Evolutionary conservation across 169 alveolate genomes (phyloP).

Genomic region (Cryptosporidium viatorum): DNA sequence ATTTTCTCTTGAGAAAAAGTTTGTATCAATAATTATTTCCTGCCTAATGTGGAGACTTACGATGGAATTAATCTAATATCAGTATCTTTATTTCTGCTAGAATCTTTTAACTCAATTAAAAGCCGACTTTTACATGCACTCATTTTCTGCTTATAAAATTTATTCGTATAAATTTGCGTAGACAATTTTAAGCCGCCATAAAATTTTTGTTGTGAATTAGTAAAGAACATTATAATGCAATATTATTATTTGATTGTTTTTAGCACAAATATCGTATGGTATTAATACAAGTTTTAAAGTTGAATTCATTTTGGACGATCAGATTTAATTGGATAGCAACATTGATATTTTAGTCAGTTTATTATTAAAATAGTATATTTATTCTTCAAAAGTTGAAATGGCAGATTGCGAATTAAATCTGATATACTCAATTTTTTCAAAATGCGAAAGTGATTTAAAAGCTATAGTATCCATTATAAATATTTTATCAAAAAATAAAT

Average conservation of each 20-base stretch:
- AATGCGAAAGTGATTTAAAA: slow-evolving; percentile 9
- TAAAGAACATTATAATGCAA: background rate
- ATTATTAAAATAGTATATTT: background rate
- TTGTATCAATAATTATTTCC: background rate
- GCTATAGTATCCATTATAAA: background rate
- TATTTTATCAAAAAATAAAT: slow-evolving; percentile 1
- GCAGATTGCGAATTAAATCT: slow-evolving; percentile 10
- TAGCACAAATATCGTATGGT: background rate
- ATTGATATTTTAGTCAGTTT: too few species aligned
- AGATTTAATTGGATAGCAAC: background rate
- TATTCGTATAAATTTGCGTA: background rate
- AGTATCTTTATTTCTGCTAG: slow-evolving; percentile 16
- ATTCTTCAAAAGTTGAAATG: background rate
- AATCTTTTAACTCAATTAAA: slow-evolving; percentile 40
- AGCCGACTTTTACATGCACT: slow-evolving; percentile 65
- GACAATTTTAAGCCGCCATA: slow-evolving; percentile 4
- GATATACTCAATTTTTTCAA: slow-evolving; percentile 4
- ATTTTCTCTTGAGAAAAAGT: slow-evolving; percentile 78
- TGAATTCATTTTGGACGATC: background rate
- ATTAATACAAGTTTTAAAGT: too few species aligned
- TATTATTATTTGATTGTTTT: background rate
- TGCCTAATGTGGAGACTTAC: background rate
- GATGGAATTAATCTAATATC: slow-evolving; percentile 51
- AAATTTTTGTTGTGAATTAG: background rate
- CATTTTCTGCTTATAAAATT: background rate